Base-by-base conservation (phyloP, 192 early-diverging fungal species). In the Podila clonocystis region DNA sequence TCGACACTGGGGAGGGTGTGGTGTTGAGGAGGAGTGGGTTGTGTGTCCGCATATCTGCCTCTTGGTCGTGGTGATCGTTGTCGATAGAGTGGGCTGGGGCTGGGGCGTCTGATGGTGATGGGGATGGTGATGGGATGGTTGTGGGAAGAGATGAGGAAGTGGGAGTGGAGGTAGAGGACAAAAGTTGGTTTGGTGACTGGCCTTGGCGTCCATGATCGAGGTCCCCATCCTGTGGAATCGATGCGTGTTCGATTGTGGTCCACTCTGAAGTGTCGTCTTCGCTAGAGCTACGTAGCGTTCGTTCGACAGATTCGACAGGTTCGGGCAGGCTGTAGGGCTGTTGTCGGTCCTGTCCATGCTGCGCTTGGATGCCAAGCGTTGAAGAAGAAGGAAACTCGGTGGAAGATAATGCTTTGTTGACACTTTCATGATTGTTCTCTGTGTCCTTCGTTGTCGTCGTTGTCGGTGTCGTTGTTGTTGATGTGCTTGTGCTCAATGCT, bases 1-100 rank as follows among this genome's bases (percentile, higher is more conserved):
- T 73, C 5, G 77, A 69, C 50, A 59, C 61, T 8, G 64, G 55
- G 1, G 69, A 72, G 5, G 57, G 70, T n/a, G 76, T 38, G 12
- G 70, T 41, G 30, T 55, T 26, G n/a, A 55, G 52, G 24, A 55
- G 52, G n/a, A 55, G 52, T 24, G 52, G 52, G 24, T 55, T 55
- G n/a, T 45, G 24, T 8, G 52, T 55, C 22, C 52, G 52, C 20
- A 26, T n/a, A 19, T 26, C 20, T 55, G 52, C 4, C 2, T 1
- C n/a, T 55, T 55, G 52, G 52, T 55, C 24, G 52, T 24, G 52
- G 52, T 55, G 20, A 26, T 55, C n/a, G 52, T 55, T 55, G 22
- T 55, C 8, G 22, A 55, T 45, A 45, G 12, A 45, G 41, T 45
- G 41, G 41, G 41, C 9, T 7, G 6, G 34, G 34, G 34, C 9